Evolutionary conservation across 2,329 filamentous ascomycete species (phyloP), one percentile per base, ranked within the genome.

Genomic region (Diplocarpon mali): DNA sequence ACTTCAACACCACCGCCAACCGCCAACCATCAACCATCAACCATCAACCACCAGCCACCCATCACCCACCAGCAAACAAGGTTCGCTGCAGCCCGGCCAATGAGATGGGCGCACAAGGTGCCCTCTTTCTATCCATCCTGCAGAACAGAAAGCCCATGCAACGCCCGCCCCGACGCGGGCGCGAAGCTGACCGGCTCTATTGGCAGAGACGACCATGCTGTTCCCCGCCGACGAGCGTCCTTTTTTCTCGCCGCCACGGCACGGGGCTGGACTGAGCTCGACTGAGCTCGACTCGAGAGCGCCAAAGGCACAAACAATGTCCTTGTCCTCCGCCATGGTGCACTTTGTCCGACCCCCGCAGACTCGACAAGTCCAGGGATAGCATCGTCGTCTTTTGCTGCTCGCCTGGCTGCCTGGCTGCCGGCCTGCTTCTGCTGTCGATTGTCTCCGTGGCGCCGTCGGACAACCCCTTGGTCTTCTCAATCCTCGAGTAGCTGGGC

Each of bases 151-250:
- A n/a, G n/a, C n/a, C 7, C 20, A 24, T 24, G 7, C 20, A 24
- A 24, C 20, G n/a, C n/a, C n/a, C n/a, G 6, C 9, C n/a, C 8
- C 32, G 14, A 17, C 5, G 13, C 34, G 5, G 52, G 54, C 54
- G 54, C 54, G 54, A 56, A 55, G 52, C 40, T 48, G 44, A 28
- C 41, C 43, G 29, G 30, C 48, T 44, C 42, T 29, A 55, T 54
- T 55, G 51, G 53, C 42, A 40, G 29, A 30, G 29, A 34, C 39
- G 34, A 5, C 10, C n/a, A 16, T 35, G 15, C 35, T 38, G 28
- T 15, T 14, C 37, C 38, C 50, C 46, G 41, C 51, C 49, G 51
- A 48, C 53, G 34, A 42, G 43, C 14, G 39, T 35, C 32, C 37
- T 37, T 42, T 44, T 17, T 16, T 35, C 20, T 37, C 11, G 38